Evolutionary conservation across 2,329 filamentous ascomycete species (phyloP).

Genomic region (Hansfordia pulvinata): DNA sequence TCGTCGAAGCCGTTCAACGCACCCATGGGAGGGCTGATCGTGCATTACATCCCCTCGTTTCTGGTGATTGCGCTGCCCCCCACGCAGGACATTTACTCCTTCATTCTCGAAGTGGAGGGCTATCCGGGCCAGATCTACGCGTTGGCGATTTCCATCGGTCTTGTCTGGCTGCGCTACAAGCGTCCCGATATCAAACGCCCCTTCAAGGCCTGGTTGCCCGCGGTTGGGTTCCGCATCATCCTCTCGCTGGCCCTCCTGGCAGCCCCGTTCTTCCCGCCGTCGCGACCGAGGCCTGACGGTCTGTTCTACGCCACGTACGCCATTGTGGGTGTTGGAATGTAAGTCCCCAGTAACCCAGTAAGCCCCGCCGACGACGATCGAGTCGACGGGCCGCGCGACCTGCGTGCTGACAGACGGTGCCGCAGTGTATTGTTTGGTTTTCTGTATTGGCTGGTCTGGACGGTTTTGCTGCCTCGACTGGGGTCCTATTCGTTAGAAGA

Average conservation of each 20-base stretch:
- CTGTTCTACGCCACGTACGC: constrained; percentile 41
- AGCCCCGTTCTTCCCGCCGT: constrained; percentile 49
- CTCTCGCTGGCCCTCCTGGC: constrained; percentile 41
- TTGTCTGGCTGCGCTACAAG: constrained; percentile 45
- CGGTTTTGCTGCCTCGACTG: constrained; percentile 42
- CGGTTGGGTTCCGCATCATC: constrained; percentile 38
- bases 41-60: constrained; percentile 56
- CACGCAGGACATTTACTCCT: constrained; percentile 53
- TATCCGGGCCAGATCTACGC: constrained; percentile 51
- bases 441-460: constrained; percentile 58
- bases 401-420: constrained; percentile 6
- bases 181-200: constrained; percentile 47
- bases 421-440: constrained; percentile 44
- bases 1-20: constrained; percentile 54
- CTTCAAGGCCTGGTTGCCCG: constrained; percentile 50
- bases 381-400: constrained; percentile 1
- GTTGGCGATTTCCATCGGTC: constrained; percentile 40
- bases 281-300: constrained; percentile 27
- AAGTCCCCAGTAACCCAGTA: constrained; percentile 18
- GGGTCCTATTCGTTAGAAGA: constrained; percentile 51
- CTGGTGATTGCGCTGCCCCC: constrained; percentile 54
- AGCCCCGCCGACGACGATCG: neutral
- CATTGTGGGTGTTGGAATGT: constrained; percentile 37
- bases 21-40: constrained; percentile 51
- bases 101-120: constrained; percentile 60